These are phyloP conservation scores for Halophytophthora polymorphica DNA, from an alignment of 352 stramenopile species.

Conservation along the genomic window DNA sequence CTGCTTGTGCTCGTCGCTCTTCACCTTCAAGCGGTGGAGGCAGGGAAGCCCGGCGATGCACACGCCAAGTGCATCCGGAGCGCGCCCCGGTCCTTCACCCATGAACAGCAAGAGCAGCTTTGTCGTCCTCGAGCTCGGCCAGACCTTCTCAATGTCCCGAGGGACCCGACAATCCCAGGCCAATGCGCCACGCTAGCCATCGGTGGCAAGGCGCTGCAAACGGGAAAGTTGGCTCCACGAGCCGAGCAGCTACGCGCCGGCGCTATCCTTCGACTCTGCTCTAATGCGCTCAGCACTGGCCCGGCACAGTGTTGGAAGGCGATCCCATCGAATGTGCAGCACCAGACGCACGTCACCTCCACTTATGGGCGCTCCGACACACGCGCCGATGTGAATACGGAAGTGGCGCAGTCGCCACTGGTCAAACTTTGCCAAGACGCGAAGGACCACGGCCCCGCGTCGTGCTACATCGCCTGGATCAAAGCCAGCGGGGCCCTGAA, in stretches of 20 bases:
- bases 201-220: slow-evolving; percentile 18
- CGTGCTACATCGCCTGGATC: slow-evolving; percentile 36
- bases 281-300: slow-evolving; percentile 8
- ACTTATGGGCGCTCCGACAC: neutral
- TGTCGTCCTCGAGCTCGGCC: slow-evolving; percentile 8
- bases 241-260: slow-evolving; percentile 17
- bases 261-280: slow-evolving; percentile 28
- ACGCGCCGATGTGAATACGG: neutral
- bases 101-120: slow-evolving; percentile 25
- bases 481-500: slow-evolving; percentile 23
- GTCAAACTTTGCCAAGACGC: slow-evolving; percentile 35
- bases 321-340: slow-evolving; percentile 23
- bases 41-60: slow-evolving; percentile 1
- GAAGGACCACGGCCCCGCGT: slow-evolving; percentile 20
- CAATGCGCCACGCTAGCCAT: slow-evolving; percentile 30
- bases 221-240: slow-evolving; percentile 20
- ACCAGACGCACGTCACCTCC: slow-evolving; percentile 17
- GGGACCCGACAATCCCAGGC: slow-evolving; percentile 17
- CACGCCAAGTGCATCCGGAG: slow-evolving; percentile 23
- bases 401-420: slow-evolving; percentile 13
- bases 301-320: slow-evolving; percentile 51
- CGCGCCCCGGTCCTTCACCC: slow-evolving; percentile 27
- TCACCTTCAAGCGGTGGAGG: slow-evolving; percentile 3
- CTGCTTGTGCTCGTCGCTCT: slow-evolving; percentile 6
- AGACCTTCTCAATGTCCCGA: neutral